A percentile compares a stretch with the other conserved stretches of the same genome.
Evolutionary conservation across 2,329 filamentous ascomycete species (phyloP).

Genomic region (Thermothelomyces thermophilus): DNA sequence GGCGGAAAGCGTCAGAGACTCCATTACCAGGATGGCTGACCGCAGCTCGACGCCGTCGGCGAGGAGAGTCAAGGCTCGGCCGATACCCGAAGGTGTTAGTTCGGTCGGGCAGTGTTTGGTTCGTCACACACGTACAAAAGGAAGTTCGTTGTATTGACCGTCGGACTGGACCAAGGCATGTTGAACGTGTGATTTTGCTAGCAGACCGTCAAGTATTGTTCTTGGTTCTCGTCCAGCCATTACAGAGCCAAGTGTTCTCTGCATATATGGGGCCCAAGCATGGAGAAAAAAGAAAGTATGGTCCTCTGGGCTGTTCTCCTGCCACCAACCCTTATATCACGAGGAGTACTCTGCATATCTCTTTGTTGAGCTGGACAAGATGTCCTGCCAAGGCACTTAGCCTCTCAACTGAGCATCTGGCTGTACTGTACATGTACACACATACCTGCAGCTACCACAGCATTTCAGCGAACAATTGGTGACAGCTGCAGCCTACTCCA

Average conservation of each 20-base stretch:
- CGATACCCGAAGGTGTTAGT: conserved; percentile 16
- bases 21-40: conserved; percentile 21
- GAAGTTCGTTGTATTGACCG: conserved; percentile 21
- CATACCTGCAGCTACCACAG: background rate
- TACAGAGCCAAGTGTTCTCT: background rate
- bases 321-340: background rate
- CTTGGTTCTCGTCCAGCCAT: conserved; percentile 19
- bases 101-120: background rate
- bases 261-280: background rate
- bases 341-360: background rate
- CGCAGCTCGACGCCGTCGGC: conserved; percentile 24
- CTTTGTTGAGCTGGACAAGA: background rate
- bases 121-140: conserved; percentile 13
- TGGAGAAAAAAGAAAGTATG: background rate
- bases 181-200: conserved; percentile 22
- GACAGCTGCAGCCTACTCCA: background rate
- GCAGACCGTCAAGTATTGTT: conserved; percentile 19
- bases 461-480: background rate
- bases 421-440: background rate
- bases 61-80: conserved; percentile 22
- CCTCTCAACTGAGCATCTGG: background rate
- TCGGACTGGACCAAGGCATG: conserved; percentile 23
- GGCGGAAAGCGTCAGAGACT: conserved; percentile 23
- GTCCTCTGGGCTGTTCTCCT: background rate
- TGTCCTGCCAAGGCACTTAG: background rate